These are phyloP conservation scores for Bolboschoenoplectus hybrid DNA, from an alignment of 202 grass and related monocot species.

Conservation along the genomic window DNA sequence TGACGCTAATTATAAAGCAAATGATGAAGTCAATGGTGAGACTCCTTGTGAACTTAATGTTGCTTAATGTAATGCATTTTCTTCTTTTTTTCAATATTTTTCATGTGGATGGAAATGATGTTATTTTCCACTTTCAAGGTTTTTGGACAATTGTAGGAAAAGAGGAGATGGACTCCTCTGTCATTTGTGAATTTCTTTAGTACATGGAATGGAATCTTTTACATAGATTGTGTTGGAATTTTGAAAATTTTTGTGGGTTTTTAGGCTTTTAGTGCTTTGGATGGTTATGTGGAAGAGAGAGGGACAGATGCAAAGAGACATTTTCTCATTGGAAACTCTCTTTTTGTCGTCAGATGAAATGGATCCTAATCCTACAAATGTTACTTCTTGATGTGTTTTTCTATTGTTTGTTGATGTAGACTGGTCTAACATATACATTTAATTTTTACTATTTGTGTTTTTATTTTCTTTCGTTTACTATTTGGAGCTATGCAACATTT, in stretches of 20 bases:
- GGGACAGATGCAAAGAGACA: not conserved
- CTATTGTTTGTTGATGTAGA: not conserved
- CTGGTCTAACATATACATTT: not conserved
- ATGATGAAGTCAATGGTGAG: slow-evolving; percentile 19
- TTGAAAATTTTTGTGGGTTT: slow-evolving; percentile 8
- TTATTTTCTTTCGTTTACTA: not conserved
- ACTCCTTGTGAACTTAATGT: not conserved
- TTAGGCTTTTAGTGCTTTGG: not conserved
- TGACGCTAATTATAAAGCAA: not conserved
- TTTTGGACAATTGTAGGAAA: not conserved
- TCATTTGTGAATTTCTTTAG: slow-evolving; percentile 6
- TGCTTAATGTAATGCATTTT: not conserved
- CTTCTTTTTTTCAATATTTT: not conserved
- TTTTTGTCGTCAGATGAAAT: slow-evolving; percentile 8
- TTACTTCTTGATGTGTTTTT: slow-evolving; percentile 4
- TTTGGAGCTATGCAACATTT: not conserved
- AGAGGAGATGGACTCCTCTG: slow-evolving; percentile 7
- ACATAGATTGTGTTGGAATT: not conserved
- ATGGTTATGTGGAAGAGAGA: not conserved
- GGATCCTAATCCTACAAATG: not conserved
- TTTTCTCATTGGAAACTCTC: slow-evolving; percentile 13
- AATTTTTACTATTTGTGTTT: not conserved
- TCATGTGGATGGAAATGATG: not conserved
- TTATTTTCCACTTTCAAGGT: not conserved
- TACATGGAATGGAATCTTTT: slow-evolving; percentile 11